Percentiles rank a stretch among this genome's conserved stretches.
phyloP scores from a whole-genome alignment of 495 filamentous ascomycete species.

The Neurospora sp. region DNA sequence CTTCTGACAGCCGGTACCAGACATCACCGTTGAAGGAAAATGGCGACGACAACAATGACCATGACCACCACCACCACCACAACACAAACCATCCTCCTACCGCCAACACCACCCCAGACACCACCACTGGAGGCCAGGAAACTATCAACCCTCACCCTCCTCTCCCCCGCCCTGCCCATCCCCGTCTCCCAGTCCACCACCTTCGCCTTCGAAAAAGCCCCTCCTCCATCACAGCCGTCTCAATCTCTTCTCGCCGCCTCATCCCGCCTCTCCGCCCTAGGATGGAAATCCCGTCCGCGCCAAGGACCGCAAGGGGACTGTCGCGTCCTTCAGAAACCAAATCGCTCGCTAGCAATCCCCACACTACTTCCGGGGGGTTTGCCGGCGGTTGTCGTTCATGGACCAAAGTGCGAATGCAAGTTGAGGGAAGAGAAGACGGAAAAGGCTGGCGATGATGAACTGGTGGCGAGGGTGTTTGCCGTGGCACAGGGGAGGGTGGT shows the following conservation, averaged over 20 bases:
- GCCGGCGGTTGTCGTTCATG: not conserved
- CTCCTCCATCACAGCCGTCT: not conserved
- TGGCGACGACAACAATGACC: not conserved
- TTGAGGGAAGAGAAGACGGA: not conserved
- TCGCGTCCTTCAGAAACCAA: not conserved
- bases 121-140: not conserved
- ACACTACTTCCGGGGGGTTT: not conserved
- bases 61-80: not conserved
- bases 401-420: not conserved
- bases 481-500: not conserved
- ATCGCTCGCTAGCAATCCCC: not conserved
- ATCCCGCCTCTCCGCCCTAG: not conserved
- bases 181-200: not conserved
- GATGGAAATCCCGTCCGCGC: not conserved
- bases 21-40: not conserved
- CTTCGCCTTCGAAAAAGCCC: not conserved
- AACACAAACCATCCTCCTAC: not conserved
- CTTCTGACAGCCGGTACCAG: not conserved
- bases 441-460: not conserved
- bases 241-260: not conserved
- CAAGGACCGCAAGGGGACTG: not conserved
- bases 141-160: not conserved
- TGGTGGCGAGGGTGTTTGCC: not conserved
- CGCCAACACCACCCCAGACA: not conserved
- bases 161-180: not conserved